phyloP scores from a whole-genome alignment of 2,329 filamentous ascomycete species.

The Escovopsis sp. region DNA sequence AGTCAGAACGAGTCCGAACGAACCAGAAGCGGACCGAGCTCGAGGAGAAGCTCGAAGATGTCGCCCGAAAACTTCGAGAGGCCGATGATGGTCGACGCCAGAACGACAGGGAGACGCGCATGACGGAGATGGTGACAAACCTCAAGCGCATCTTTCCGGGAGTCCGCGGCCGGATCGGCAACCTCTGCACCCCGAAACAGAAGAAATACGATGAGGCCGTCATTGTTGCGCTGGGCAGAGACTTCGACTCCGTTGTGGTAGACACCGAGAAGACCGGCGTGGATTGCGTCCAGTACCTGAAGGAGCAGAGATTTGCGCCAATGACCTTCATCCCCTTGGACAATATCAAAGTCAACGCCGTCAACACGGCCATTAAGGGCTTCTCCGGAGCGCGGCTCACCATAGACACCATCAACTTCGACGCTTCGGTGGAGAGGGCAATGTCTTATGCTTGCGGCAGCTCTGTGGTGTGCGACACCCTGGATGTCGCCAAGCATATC shows the following conservation, averaged over 20 bases:
- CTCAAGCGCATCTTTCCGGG: slow-evolving; percentile 86
- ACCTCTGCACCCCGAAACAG: slow-evolving; percentile 90
- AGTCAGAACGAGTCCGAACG: slow-evolving; percentile 68
- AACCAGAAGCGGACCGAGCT: slow-evolving; percentile 75
- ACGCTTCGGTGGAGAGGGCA: slow-evolving; percentile 72
- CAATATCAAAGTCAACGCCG: slow-evolving; percentile 87
- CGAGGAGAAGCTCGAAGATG: slow-evolving; percentile 79
- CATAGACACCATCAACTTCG: slow-evolving; percentile 93
- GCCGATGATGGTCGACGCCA: slow-evolving; percentile 77
- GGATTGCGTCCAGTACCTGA: slow-evolving; percentile 88
- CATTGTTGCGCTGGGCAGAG: slow-evolving; percentile 76
- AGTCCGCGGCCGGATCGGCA: slow-evolving; percentile 77
- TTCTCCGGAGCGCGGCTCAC: slow-evolving; percentile 75
- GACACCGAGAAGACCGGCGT: slow-evolving; percentile 89
- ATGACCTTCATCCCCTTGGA: slow-evolving; percentile 94
- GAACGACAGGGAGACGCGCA: slow-evolving; percentile 63
- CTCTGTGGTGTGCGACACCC: slow-evolving; percentile 82
- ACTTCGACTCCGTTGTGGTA: slow-evolving; percentile 90
- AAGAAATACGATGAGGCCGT: slow-evolving; percentile 94
- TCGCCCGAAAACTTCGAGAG: slow-evolving; percentile 66
- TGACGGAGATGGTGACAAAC: slow-evolving; percentile 70
- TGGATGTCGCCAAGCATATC: slow-evolving; percentile 76
- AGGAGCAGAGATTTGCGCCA: slow-evolving; percentile 72
- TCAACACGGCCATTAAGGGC: slow-evolving; percentile 82
- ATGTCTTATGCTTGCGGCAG: slow-evolving; percentile 93